Percentiles rank a stretch among this genome's conserved stretches.
Evolutionary conservation across 371 early-diverging fungal species (phyloP).

Genomic region (Amoeboradix gromovi): DNA sequence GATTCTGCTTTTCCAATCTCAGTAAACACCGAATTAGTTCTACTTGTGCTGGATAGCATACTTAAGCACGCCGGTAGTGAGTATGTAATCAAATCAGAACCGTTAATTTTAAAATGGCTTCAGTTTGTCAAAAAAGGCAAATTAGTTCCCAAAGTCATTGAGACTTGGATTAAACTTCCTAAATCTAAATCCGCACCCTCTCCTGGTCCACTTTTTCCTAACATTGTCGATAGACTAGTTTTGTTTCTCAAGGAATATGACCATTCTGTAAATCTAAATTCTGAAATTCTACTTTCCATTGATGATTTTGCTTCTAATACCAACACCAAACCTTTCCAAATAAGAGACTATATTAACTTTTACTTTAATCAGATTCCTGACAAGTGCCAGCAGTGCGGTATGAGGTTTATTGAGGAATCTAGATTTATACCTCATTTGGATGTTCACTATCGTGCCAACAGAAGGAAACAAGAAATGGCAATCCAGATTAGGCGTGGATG

Average conservation of each 20-base stretch:
- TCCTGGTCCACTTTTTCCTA: background rate
- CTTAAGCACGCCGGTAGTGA: background rate
- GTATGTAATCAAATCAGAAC: background rate
- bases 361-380: background rate
- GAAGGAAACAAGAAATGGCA: background rate
- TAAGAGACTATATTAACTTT: background rate
- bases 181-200: background rate
- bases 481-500: background rate
- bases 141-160: background rate
- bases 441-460: background rate
- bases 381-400: background rate
- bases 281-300: background rate
- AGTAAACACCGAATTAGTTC: background rate
- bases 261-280: background rate
- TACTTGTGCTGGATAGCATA: background rate
- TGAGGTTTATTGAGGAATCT: background rate
- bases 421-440: background rate
- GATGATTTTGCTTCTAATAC: background rate
- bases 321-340: background rate
- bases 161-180: background rate
- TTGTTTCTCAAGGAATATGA: background rate
- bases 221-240: background rate
- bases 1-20: background rate
- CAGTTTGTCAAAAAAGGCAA: background rate
- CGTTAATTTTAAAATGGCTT: background rate